phyloP scores from a whole-genome alignment of 371 early-diverging fungal genomes.

The Sanchytrium tribonematis region DNA sequence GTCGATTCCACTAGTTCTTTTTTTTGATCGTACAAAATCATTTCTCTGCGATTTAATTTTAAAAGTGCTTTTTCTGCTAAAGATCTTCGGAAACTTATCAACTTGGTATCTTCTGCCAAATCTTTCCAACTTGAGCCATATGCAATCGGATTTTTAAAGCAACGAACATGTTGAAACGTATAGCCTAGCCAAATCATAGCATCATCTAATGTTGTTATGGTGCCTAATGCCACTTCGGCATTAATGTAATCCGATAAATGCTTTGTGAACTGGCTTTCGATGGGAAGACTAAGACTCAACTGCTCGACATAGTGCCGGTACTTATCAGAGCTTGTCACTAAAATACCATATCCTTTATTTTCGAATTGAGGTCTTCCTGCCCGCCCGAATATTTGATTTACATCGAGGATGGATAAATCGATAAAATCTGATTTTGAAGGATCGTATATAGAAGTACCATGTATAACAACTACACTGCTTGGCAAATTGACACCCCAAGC shows the following conservation, averaged over 20 bases:
- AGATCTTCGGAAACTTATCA: neutral
- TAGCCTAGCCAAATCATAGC: slow-evolving; percentile 12
- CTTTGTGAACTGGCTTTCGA: slow-evolving; percentile 13
- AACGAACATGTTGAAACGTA: slow-evolving; percentile 14
- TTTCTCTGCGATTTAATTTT: neutral
- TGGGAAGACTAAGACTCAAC: slow-evolving; percentile 9
- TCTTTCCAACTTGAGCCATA: neutral
- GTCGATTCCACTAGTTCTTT: neutral
- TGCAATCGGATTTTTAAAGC: slow-evolving; percentile 3
- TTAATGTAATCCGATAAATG: slow-evolving; percentile 11
- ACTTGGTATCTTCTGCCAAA: neutral
- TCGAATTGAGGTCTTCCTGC: slow-evolving; percentile 21
- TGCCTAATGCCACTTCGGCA: slow-evolving; percentile 13
- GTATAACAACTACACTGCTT: slow-evolving; percentile 15
- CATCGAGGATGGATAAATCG: slow-evolving; percentile 13
- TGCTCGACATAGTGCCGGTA: slow-evolving; percentile 9
- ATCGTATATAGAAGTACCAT: slow-evolving; percentile 14
- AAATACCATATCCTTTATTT: slow-evolving; percentile 10
- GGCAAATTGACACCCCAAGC: slow-evolving; percentile 25
- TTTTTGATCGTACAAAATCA: neutral
- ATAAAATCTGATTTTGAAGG: slow-evolving; percentile 7
- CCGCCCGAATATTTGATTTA: slow-evolving; percentile 19
- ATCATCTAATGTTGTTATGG: slow-evolving; percentile 6
- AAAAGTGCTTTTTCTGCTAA: neutral
- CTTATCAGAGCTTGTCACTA: slow-evolving; percentile 11